Evolutionary conservation across 805 yeast species (phyloP), one percentile per base, ranked within the genome.

Genomic region (Candida railenensis): DNA sequence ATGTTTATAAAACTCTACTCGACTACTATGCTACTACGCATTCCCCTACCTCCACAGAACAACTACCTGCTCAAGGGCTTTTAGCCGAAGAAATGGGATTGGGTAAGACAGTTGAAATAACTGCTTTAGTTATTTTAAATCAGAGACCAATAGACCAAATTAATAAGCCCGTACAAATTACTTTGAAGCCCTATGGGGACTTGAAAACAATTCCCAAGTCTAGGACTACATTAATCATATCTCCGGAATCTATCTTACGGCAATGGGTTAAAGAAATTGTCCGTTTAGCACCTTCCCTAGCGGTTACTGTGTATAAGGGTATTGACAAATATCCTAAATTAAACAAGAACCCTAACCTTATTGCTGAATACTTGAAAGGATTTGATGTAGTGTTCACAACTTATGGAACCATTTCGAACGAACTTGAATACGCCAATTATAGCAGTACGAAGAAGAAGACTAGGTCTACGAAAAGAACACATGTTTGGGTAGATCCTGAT

Each of bases 11-110:
- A 3, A 68, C 57, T 43, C 44, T 72, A 42, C 32, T 65, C 43
- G 45, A 67, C n/a, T 52, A 67, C 44, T 43, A 61, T 54, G 36
- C 53, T 12, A 45, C 55, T 18, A 21, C 58, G 22, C 48, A 57
- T 48, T 43, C 48, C 34, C 34, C 61, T 47, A 22, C 58, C 55
- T 46, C 55, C 48, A 62, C 66, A 43, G 49, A 56, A 57, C 48
- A 53, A 44, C 49, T 77, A 53, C 69, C 81, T 2, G 83, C 78
- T 0, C 73, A 76, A 43, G 97, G 95, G 0, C 67, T 94, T 5
- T 63, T 94, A 30, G 86, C 94, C 1, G 99, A 92, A 57, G 99
- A 94, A 63, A 94, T 94, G 99, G 99, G 99, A 0, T 74, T 94
- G 5, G 99, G 99, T 0, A 94, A 94, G 59, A 92, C 99, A 0